Evolutionary conservation across 176 grass and related monocot genomes (phyloP), one percentile per base, ranked within the genome.

Genomic region (Puccinellia tenuiflora): DNA sequence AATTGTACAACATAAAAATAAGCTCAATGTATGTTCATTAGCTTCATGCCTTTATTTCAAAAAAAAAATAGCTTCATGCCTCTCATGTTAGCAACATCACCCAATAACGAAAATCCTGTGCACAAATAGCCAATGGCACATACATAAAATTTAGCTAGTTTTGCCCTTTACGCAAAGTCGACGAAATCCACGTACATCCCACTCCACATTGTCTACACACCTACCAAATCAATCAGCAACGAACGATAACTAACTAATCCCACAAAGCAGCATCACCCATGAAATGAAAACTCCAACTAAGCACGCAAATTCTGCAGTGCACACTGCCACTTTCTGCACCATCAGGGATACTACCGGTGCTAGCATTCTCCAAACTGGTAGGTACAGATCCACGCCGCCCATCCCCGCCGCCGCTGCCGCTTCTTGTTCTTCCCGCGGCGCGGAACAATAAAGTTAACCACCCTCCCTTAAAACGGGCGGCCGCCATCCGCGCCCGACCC

Each of bases 401-500:
- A 7, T 42, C n/a, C 1, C 68, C 45, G n/a, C 57, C 51, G 64
- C 64, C 7, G 74, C 68, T 3, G 21, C 52, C 2, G 6, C 28
- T 29, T 2, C 13, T 30, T 51, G 14, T 15, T 47, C 45, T 47
- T 71, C 86, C 54, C 80, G 66, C 86, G 54, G 75, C 51, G 75
- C 86, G 43, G 75, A 61, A 83, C 62, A 73, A 9, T 18, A 9
- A 88, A 63, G 9, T n/a, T n/a, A 50, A 17, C 63, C 10, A 28
- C 68, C 48, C 35, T 47, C 69, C 20, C 25, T 48, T 31, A 4
- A 72, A 79, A 79, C 86, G 73, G 73, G 64, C 64, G 73, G 75
- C 86, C 51, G 80, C 63, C 73, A 70, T 16, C 85, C 60, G 39
- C 79, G 35, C 86, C 62, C 51, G 63, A 76, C 85, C 79, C 71